A percentile compares a stretch with the other conserved stretches of the same genome.
These are phyloP conservation scores for Sclerotinia subarctica DNA, from an alignment of 2,329 filamentous ascomycete genomes.

Conservation along the genomic window DNA sequence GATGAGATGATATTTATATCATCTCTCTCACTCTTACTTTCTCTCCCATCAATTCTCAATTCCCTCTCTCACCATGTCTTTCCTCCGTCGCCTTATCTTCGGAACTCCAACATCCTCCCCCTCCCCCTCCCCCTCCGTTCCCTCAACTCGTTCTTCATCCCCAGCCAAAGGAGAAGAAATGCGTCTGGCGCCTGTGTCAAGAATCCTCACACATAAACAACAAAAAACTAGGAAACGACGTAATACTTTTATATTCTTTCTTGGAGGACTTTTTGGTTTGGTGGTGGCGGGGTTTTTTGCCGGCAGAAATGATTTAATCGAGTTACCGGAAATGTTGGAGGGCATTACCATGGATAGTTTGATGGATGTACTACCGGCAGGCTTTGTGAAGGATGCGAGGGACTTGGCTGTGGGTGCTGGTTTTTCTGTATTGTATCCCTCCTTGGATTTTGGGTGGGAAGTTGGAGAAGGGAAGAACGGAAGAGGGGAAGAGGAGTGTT, in stretches of 20 bases:
- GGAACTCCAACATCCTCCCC: constrained; percentile 25
- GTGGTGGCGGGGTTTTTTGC: constrained; percentile 88
- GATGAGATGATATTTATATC: neutral
- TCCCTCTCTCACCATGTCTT: constrained; percentile 7
- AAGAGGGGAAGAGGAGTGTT: neutral
- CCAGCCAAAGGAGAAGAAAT: constrained; percentile 43
- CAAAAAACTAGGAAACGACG: constrained; percentile 51
- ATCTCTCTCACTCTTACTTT: neutral
- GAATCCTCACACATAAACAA: constrained; percentile 39
- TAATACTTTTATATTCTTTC: constrained; percentile 76
- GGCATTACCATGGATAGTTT: constrained; percentile 81
- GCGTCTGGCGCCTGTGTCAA: constrained; percentile 50
- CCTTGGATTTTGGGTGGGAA: constrained; percentile 4
- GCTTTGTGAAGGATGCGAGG: constrained; percentile 79
- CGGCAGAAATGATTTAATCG: constrained; percentile 83
- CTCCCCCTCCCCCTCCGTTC: constrained; percentile 24
- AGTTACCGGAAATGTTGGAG: constrained; percentile 60
- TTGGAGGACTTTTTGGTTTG: constrained; percentile 88
- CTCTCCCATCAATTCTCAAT: neutral
- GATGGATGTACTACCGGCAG: constrained; percentile 82
- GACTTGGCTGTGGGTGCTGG: constrained; percentile 66
- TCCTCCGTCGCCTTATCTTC: constrained; percentile 1
- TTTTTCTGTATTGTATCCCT: constrained; percentile 4
- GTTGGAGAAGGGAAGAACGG: neutral
- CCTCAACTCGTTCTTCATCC: constrained; percentile 19